A percentile compares a stretch with the other conserved stretches of the same genome.
phyloP scores from a whole-genome alignment of 2,329 filamentous ascomycete species.

The Xylaria sp. region DNA sequence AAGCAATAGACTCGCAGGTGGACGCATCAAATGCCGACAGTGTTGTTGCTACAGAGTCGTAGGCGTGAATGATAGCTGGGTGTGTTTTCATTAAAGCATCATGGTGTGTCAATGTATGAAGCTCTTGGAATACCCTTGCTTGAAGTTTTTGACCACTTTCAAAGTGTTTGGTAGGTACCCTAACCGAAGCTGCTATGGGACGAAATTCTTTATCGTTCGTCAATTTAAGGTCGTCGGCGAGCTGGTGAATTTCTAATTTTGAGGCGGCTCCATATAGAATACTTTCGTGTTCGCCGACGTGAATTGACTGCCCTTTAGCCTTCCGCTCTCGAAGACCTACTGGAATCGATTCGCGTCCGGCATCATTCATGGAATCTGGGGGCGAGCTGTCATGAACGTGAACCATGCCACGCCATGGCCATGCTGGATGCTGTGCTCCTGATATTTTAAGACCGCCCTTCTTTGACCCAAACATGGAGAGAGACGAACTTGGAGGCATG shows the following conservation, averaged over 20 bases:
- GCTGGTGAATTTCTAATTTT: conserved; percentile 54
- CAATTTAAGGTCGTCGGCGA: conserved; percentile 49
- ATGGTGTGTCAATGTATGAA: conserved; percentile 50
- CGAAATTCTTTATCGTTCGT: conserved; percentile 54
- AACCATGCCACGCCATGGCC: conserved; percentile 72
- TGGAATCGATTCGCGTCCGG: neutral
- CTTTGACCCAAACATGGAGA: conserved; percentile 57
- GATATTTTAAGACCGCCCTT: conserved; percentile 66
- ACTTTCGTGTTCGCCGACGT: conserved; percentile 55
- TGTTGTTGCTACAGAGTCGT: conserved; percentile 65
- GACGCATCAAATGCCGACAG: conserved; percentile 85
- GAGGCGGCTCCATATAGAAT: conserved; percentile 51
- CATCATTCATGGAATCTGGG: neutral
- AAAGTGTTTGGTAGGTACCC: conserved; percentile 65
- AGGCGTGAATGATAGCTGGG: conserved; percentile 68
- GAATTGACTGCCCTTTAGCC: conserved; percentile 60
- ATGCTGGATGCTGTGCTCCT: conserved; percentile 73
- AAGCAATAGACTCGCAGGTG: conserved; percentile 76
- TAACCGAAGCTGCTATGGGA: conserved; percentile 59
- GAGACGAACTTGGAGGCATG: conserved; percentile 45
- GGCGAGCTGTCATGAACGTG: conserved; percentile 66
- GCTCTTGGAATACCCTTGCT: conserved; percentile 57
- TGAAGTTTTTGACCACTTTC: conserved; percentile 67
- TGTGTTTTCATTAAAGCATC: conserved; percentile 54
- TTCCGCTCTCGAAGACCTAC: conserved; percentile 51